Evolutionary conservation across 768 basidiomycete species (phyloP).

Genomic region (Rhodotorula diobovata): DNA sequence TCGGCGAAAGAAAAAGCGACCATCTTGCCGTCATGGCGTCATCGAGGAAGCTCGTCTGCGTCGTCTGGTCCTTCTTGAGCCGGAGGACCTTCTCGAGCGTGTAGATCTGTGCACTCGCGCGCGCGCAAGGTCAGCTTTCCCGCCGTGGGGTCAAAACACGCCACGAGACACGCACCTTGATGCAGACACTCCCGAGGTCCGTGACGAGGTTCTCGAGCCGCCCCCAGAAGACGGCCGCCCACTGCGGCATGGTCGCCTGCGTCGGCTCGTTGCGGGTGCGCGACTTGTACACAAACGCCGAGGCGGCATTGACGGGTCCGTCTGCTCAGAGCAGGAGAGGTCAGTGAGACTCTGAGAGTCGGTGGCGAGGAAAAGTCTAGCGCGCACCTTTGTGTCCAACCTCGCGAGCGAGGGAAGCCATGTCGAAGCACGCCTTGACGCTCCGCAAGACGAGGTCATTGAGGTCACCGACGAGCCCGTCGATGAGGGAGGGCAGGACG

Average conservation of each 20-base stretch:
- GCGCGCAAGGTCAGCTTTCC: too few species aligned
- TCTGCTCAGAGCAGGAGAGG: constrained; percentile 33
- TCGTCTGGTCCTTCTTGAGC: constrained; percentile 75
- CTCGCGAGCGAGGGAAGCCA: constrained; percentile 79
- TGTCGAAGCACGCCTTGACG: constrained; percentile 77
- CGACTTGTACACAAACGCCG: constrained; percentile 65
- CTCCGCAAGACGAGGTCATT: constrained; percentile 76
- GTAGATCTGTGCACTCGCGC: constrained; percentile 61
- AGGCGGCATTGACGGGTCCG: constrained; percentile 44
- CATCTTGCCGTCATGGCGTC: constrained; percentile 81
- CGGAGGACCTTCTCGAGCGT: constrained; percentile 88
- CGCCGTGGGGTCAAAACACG: neutral
- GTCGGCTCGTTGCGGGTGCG: constrained; percentile 88
- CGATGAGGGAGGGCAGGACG: constrained; percentile 74
- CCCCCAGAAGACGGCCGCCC: constrained; percentile 72
- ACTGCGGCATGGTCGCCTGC: constrained; percentile 77
- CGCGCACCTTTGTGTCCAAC: constrained; percentile 67
- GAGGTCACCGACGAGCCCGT: constrained; percentile 69
- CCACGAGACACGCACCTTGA: constrained; percentile 61
- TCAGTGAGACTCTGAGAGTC: neutral
- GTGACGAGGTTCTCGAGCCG: constrained; percentile 76
- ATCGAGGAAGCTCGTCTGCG: constrained; percentile 76
- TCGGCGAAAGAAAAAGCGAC: neutral
- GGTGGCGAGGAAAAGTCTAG: neutral
- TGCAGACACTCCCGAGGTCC: constrained; percentile 83